phyloP scores from a whole-genome alignment of 2,329 filamentous ascomycete genomes.

The Pseudocercospora fijiensis region DNA sequence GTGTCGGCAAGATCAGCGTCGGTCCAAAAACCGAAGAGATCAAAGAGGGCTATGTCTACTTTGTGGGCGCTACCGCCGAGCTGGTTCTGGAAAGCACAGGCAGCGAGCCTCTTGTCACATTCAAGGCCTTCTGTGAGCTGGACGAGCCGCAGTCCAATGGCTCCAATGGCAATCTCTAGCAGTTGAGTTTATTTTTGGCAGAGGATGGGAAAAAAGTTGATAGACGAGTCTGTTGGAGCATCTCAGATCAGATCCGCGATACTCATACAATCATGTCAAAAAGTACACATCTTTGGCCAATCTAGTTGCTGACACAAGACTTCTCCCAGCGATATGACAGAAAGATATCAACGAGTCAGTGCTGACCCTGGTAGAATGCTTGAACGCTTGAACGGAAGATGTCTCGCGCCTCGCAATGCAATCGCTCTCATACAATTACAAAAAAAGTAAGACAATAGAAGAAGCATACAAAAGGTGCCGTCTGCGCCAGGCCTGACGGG shows the following conservation, averaged over 20 bases:
- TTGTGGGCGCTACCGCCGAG: conserved; percentile 83
- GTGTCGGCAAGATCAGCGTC: conserved; percentile 79
- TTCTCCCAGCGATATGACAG: background rate
- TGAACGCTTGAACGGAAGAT: conserved; percentile 6
- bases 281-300: background rate
- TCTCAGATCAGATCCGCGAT: background rate
- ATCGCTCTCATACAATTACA: conserved; percentile 6
- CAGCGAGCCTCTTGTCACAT: conserved; percentile 76
- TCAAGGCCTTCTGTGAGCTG: conserved; percentile 60
- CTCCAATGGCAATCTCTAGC: conserved; percentile 22
- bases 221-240: background rate
- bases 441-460: conserved; percentile 4
- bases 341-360: background rate
- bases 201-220: background rate
- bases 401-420: conserved; percentile 3
- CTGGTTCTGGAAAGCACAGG: conserved; percentile 68
- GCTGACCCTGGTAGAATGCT: conserved; percentile 1
- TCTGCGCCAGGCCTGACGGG: conserved; percentile 7
- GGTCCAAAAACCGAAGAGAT: conserved; percentile 74
- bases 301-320: background rate
- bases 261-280: background rate
- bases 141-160: conserved; percentile 17
- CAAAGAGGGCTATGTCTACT: conserved; percentile 53
- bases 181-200: background rate
- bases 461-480: conserved; percentile 3